Evolutionary conservation across 2,329 filamentous ascomycete species (phyloP).

Genomic region (Fusarium pseudonygamai): DNA sequence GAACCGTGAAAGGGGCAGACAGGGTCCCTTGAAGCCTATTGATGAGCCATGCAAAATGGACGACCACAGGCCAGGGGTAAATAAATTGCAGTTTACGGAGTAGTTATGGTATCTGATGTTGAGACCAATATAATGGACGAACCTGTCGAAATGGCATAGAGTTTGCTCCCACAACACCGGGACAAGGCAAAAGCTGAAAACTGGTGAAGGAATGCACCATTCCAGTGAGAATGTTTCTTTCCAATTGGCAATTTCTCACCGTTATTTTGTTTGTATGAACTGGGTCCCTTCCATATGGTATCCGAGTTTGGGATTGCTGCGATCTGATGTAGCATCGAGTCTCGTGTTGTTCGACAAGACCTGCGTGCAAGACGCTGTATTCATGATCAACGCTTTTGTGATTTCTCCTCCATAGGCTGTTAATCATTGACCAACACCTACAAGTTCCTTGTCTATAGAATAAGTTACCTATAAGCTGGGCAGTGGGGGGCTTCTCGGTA

Average conservation of each 20-base stretch:
- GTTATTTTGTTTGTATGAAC: background rate
- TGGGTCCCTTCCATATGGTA: background rate
- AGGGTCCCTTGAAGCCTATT: constrained; percentile 5
- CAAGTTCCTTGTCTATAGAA: background rate
- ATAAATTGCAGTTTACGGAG: constrained; percentile 26
- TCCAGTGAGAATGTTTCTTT: background rate
- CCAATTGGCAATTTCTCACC: background rate
- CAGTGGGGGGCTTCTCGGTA: background rate
- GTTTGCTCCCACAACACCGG: background rate
- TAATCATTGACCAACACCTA: background rate
- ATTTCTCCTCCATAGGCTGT: background rate
- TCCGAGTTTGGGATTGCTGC: background rate
- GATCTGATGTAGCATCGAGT: constrained; percentile 1
- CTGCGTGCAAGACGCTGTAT: background rate
- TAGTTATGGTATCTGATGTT: background rate
- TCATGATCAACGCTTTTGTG: background rate
- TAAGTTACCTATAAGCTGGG: background rate
- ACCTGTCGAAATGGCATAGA: background rate
- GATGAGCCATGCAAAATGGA: constrained; percentile 18
- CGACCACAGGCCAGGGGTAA: constrained; percentile 4
- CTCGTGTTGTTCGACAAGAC: background rate
- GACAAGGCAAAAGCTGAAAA: constrained; percentile 10
- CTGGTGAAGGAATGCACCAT: background rate
- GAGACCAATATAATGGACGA: constrained; percentile 18
- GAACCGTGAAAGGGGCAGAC: constrained; percentile 29